Conservation (phyloP, 1,284 basidiomycete species). For the Apiotrichum domesticum region DNA sequence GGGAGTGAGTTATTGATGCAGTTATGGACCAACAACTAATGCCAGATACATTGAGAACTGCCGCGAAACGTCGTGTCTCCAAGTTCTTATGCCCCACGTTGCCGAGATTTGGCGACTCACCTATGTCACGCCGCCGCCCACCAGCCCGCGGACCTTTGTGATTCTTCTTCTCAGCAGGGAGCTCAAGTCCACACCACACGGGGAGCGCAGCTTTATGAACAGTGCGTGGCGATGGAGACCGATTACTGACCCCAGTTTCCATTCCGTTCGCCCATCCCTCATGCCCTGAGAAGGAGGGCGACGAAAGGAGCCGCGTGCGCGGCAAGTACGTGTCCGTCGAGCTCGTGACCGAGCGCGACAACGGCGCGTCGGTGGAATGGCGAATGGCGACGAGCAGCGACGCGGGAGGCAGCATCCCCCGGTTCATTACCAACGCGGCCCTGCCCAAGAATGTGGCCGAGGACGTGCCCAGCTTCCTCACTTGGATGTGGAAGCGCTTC, state of each 20-base stretch:
- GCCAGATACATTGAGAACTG: slow-evolving; percentile 41
- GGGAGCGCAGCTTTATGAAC: slow-evolving; percentile 40
- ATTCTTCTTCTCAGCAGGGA: slow-evolving; percentile 37
- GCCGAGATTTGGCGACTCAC: slow-evolving; percentile 46
- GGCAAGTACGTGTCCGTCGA: slow-evolving; percentile 45
- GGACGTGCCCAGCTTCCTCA: slow-evolving; percentile 43
- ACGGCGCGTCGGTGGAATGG: slow-evolving; percentile 38
- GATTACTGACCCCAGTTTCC: slow-evolving; percentile 27
- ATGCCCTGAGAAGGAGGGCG: slow-evolving; percentile 35
- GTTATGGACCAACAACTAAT: background rate
- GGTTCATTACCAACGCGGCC: slow-evolving; percentile 39
- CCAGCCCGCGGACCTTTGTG: slow-evolving; percentile 43
- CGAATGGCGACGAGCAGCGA: slow-evolving; percentile 43
- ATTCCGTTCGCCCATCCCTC: slow-evolving; percentile 41
- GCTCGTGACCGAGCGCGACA: slow-evolving; percentile 31
- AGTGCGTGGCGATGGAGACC: slow-evolving; percentile 19
- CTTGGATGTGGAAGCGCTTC: slow-evolving; percentile 28
- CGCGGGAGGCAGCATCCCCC: slow-evolving; percentile 45
- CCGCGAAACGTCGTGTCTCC: slow-evolving; percentile 38
- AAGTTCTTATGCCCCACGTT: slow-evolving; percentile 36
- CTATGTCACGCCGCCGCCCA: slow-evolving; percentile 42
- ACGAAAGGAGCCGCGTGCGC: slow-evolving; percentile 36
- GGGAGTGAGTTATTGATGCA: slow-evolving; percentile 10
- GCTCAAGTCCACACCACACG: slow-evolving; percentile 24
- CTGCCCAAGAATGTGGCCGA: slow-evolving; percentile 40